These are phyloP conservation scores for Penicillium argentinense DNA, from an alignment of 495 filamentous ascomycete species.

Conservation along the genomic window DNA sequence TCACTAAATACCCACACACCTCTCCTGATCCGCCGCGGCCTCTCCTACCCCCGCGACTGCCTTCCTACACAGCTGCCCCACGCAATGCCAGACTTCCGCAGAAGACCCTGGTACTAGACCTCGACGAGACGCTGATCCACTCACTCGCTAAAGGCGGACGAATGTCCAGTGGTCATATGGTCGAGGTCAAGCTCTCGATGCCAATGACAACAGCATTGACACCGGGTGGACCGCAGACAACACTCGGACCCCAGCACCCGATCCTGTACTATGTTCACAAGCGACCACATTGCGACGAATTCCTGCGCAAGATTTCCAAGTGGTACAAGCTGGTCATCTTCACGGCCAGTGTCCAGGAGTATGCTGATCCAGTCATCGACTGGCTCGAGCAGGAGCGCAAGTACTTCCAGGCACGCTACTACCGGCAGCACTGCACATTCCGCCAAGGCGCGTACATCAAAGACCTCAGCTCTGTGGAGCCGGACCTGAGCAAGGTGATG, in stretches of 20 bases:
- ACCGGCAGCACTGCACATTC: constrained; percentile 94
- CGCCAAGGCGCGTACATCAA: constrained; percentile 97
- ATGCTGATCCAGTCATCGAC: constrained; percentile 98
- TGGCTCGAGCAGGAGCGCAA: constrained; percentile 97
- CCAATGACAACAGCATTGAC: constrained; percentile 58
- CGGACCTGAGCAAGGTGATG: constrained; percentile 95
- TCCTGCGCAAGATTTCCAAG: constrained; percentile 88
- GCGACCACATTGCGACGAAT: constrained; percentile 94
- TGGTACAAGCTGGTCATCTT: constrained; percentile 99
- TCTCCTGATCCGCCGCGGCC: constrained; percentile 85
- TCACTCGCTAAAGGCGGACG: constrained; percentile 94
- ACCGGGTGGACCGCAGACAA: constrained; percentile 60
- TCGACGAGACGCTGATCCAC: constrained; percentile 97
- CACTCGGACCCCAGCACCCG: constrained; percentile 83
- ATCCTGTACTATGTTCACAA: constrained; percentile 99
- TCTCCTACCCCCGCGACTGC: constrained; percentile 79
- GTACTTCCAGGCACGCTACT: constrained; percentile 89
- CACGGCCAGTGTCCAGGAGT: constrained; percentile 96
- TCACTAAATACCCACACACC: constrained; percentile 87
- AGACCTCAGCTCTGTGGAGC: constrained; percentile 92
- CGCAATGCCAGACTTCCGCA: constrained; percentile 53
- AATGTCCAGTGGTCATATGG: constrained; percentile 97
- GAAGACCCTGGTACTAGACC: constrained; percentile 92
- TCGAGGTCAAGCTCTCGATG: constrained; percentile 86
- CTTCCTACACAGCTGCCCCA: constrained; percentile 67